Conservation (phyloP, 164 flowering plant species). For the Amborella trichopoda region DNA sequence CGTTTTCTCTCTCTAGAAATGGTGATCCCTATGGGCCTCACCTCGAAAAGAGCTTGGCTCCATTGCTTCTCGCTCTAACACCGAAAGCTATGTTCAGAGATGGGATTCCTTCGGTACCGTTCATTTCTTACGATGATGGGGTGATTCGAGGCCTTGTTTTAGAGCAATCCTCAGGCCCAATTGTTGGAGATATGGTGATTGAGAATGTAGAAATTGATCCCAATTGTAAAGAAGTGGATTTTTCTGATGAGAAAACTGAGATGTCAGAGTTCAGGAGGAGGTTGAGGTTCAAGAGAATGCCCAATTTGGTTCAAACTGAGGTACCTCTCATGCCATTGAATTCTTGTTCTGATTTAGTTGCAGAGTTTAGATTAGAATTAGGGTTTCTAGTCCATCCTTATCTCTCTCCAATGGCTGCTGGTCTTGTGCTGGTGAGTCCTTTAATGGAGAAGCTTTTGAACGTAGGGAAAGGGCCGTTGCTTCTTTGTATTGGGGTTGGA, state of each 20-base stretch:
- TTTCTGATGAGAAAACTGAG: not conserved
- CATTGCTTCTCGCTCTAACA: slow-evolving; percentile 40
- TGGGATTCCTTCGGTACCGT: slow-evolving; percentile 33
- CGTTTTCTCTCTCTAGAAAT: slow-evolving; percentile 6
- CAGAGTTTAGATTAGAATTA: slow-evolving; percentile 28
- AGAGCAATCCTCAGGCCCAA: slow-evolving; percentile 30
- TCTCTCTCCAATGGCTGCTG: slow-evolving; percentile 76
- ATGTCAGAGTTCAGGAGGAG: slow-evolving; percentile 59
- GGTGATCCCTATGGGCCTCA: not conserved
- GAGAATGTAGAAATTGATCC: slow-evolving; percentile 57
- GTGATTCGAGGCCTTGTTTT: slow-evolving; percentile 32
- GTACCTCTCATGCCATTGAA: slow-evolving; percentile 28
- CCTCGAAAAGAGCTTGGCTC: slow-evolving; percentile 27
- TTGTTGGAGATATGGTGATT: slow-evolving; percentile 71
- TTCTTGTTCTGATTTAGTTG: not conserved
- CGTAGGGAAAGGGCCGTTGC: slow-evolving; percentile 30
- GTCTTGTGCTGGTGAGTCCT: slow-evolving; percentile 34
- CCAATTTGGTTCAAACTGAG: slow-evolving; percentile 75
- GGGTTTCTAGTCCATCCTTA: slow-evolving; percentile 61
- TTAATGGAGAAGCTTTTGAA: slow-evolving; percentile 22
- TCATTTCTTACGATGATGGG: slow-evolving; percentile 54
- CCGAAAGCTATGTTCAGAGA: slow-evolving; percentile 29
- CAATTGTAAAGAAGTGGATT: slow-evolving; percentile 7
- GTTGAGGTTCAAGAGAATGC: slow-evolving; percentile 85
- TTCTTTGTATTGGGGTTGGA: slow-evolving; percentile 77